Conservation (phyloP, 2,329 filamentous ascomycete genomes). For the Colletotrichum sp. region DNA sequence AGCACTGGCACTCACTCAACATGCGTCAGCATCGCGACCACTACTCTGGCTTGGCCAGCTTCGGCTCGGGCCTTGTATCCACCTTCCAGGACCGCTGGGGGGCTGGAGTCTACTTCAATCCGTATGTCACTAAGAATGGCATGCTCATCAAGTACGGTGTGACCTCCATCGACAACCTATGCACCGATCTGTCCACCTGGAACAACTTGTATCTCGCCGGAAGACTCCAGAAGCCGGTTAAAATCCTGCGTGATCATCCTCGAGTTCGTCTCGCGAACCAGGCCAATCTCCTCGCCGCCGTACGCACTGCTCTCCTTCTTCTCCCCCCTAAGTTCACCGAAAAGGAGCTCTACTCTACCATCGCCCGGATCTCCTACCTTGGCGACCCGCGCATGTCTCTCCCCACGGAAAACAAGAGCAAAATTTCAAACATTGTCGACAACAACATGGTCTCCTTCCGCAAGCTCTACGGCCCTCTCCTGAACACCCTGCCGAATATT, state of each 20-base stretch:
- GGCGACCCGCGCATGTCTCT: conserved; percentile 96
- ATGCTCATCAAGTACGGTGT: conserved; percentile 98
- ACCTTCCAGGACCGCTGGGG: conserved; percentile 87
- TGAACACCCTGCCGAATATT: conserved; percentile 90
- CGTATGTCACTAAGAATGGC: conserved; percentile 92
- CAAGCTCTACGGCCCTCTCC: conserved; percentile 85
- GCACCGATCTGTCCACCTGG: conserved; percentile 87
- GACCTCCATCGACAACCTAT: conserved; percentile 90
- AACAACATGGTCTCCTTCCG: conserved; percentile 93
- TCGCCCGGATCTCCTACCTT: conserved; percentile 90
- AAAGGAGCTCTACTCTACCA: conserved; percentile 85
- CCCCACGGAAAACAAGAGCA: conserved; percentile 87
- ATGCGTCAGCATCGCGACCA: conserved; percentile 87
- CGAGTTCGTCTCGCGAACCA: conserved; percentile 93
- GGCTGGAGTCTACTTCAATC: conserved; percentile 97
- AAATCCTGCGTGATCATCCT: conserved; percentile 94
- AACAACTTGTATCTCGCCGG: conserved; percentile 96
- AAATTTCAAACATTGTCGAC: conserved; percentile 92
- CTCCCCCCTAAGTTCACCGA: conserved; percentile 87
- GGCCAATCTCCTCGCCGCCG: conserved; percentile 89
- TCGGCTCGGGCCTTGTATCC: conserved; percentile 86
- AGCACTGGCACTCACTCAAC: conserved; percentile 98
- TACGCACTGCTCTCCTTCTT: conserved; percentile 87
- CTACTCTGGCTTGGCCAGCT: conserved; percentile 83
- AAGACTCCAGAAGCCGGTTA: conserved; percentile 94